Evolutionary conservation across 495 filamentous ascomycete genomes (phyloP), one percentile per base, ranked within the genome.

Genomic region (Penicillium cataractarum): DNA sequence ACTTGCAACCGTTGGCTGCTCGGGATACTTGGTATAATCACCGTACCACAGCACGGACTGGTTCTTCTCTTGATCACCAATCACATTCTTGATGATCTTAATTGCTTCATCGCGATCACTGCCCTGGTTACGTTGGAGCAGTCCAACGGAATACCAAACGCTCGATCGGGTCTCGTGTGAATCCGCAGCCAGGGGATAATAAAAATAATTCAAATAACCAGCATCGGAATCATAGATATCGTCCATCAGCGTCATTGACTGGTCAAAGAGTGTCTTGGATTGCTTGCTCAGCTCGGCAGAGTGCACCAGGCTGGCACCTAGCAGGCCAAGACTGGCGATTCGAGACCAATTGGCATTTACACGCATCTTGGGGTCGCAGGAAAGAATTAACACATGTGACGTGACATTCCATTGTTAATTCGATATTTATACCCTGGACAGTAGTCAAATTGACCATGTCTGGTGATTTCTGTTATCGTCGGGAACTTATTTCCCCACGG

Each of bases 101-200:
- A 77, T 22, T 0, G 78, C 76, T 54, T 74, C 65, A 6, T 65
- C 63, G 44, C 74, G 72, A 64, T 80, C 78, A 17, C 56, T 66
- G 9, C 60, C 68, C 2, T 65, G 60, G 54, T 80, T 78, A n/a
- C 78, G 66, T 9, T 74, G 72, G 15, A 80, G 64, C 26, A 80
- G 53, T 17, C 76, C 75, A 17, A 74, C 65, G 0, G 75, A 71
- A 69, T 80, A 79, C 78, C 78, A 79, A 3, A 71, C 73, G 0
- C 68, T 71, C 29, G 71, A 70, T 22, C 78, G 68, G 26, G 71
- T 76, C 35, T 78, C 76, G 24, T 78, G 66, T 4, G 58, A 58
- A 35, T 61, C 67, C n/a, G 49, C 49, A 2, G 49, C 49, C 13
- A 52, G 6, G 17, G 49, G 49, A n/a, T 6, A 52, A 52, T 52